Evolutionary conservation across 2,329 filamentous ascomycete species (phyloP), one percentile per base, ranked within the genome.

Genomic region (Diaporthe humulicola): DNA sequence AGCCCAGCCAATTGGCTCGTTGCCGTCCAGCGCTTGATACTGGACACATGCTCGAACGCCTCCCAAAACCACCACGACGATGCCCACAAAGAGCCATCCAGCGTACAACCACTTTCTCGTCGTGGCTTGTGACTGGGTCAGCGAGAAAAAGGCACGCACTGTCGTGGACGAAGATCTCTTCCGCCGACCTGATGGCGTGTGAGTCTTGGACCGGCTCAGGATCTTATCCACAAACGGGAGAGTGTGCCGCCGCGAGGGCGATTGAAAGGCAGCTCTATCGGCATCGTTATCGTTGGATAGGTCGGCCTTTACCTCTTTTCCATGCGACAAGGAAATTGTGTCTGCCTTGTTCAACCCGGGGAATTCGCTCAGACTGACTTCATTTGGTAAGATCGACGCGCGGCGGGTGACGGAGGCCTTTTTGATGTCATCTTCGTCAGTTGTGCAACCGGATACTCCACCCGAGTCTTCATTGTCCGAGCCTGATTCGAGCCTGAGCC

Each of bases 1-100:
- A 0, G 95, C 96, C 97, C 97, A 99, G 3, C 96, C 95, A 58
- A 99, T 90, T 0, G 97, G 95, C 79, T 99, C 97, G 70, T 91
- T 86, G 22, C 91, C 91, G 45, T 88, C 81, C 1, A 99, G 87
- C 19, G 95, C 95, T 76, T 90, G 87, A 57, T 85, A 84, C 52
- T 89, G 85, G 67, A 98, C 91, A 78, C 95, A 93, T 3, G 87
- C 86, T 71, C 95, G 90, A 38, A 98, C 89, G 0, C 92, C 93
- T 4, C 91, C 84, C 4, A 98, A 84, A 70, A 97, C 90, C 42
- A 95, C 90, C 0, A 86, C 79, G 12, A 92, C 70, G 10, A 97
- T 90, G 64, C 91, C 89, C 0, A 87, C 75, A 82, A 98, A 98
- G 25, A 95, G 91, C 80, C 94, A 97, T 0, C 86, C 83, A 3